phyloP scores from a whole-genome alignment of 2,329 filamentous ascomycete genomes.

The Juglanconis juglandina region DNA sequence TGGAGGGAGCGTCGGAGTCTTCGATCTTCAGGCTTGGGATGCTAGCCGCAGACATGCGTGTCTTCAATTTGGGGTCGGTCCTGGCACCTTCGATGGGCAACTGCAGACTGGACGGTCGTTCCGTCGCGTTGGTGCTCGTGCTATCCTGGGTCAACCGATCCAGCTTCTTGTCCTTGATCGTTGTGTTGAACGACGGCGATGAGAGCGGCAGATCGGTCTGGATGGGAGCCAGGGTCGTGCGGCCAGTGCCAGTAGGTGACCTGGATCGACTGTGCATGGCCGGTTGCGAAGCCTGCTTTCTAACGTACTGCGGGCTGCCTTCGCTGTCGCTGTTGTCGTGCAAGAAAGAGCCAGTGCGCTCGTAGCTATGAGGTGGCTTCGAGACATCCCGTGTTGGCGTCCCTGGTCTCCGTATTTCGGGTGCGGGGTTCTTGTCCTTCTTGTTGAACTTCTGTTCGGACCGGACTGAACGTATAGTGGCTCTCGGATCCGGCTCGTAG shows the following conservation, averaged over 20 bases:
- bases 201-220: slow-evolving; percentile 10
- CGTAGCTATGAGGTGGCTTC: slow-evolving; percentile 28
- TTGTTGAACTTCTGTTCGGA: slow-evolving; percentile 37
- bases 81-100: slow-evolving; percentile 42
- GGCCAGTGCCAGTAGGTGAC: not conserved
- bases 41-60: slow-evolving; percentile 30
- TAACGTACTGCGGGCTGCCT: slow-evolving; percentile 28
- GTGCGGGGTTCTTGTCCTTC: slow-evolving; percentile 20
- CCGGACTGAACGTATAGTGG: slow-evolving; percentile 65
- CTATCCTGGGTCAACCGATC: slow-evolving; percentile 17
- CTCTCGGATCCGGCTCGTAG: slow-evolving; percentile 69
- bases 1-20: slow-evolving; percentile 33
- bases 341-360: slow-evolving; percentile 47
- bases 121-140: slow-evolving; percentile 28
- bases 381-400: slow-evolving; percentile 35
- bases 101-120: slow-evolving; percentile 34
- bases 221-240: slow-evolving; percentile 4
- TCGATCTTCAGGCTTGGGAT: slow-evolving; percentile 45
- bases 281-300: slow-evolving; percentile 1
- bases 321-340: slow-evolving; percentile 52
- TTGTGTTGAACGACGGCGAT: slow-evolving; percentile 3
- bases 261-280: not conserved
- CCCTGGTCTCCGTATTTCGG: slow-evolving; percentile 19
- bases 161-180: slow-evolving; percentile 14
- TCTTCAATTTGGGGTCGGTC: slow-evolving; percentile 32